Evolutionary conservation across 306 rosid species (phyloP).

Genomic region (Trifolium dubium): DNA sequence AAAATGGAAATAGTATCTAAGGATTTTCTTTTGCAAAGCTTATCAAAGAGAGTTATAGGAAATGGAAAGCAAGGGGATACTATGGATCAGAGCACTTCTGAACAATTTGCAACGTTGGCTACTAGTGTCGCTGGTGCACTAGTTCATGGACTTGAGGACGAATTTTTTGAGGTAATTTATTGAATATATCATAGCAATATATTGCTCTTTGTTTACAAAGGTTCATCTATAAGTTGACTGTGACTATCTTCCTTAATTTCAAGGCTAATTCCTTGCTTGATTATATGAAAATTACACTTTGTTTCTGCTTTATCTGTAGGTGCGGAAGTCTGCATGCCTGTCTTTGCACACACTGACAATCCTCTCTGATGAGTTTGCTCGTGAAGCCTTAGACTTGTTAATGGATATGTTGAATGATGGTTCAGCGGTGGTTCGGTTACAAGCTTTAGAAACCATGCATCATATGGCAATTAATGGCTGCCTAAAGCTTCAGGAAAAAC

Average conservation of each 20-base stretch:
- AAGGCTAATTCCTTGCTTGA: slow-evolving; percentile 3
- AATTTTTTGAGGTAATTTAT: slow-evolving; percentile 75
- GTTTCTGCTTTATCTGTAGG: slow-evolving; percentile 60
- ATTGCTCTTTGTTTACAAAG: slow-evolving; percentile 25
- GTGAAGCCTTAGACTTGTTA: slow-evolving; percentile 66
- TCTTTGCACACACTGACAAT: slow-evolving; percentile 58
- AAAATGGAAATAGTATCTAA: slow-evolving; percentile 68
- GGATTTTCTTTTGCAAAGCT: slow-evolving; percentile 79
- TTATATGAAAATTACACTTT: slow-evolving; percentile 16
- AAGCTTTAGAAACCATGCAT: slow-evolving; percentile 83
- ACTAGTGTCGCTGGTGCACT: slow-evolving; percentile 75
- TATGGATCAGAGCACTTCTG: slow-evolving; percentile 48
- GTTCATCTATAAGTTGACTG: slow-evolving; percentile 31
- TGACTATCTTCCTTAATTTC: slow-evolving; percentile 15
- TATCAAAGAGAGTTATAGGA: slow-evolving; percentile 70
- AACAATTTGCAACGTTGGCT: slow-evolving; percentile 55
- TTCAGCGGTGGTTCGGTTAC: slow-evolving; percentile 62
- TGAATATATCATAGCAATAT: slow-evolving; percentile 3
- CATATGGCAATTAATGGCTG: slow-evolving; percentile 62
- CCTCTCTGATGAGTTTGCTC: slow-evolving; percentile 67
- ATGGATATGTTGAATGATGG: slow-evolving; percentile 81
- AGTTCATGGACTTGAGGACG: slow-evolving; percentile 96
- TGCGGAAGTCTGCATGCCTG: slow-evolving; percentile 74
- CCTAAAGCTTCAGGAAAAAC: slow-evolving; percentile 69
- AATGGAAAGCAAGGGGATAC: slow-evolving; percentile 52